Conservation (phyloP, 345 rosid genomes). For the Citrus australasica region DNA sequence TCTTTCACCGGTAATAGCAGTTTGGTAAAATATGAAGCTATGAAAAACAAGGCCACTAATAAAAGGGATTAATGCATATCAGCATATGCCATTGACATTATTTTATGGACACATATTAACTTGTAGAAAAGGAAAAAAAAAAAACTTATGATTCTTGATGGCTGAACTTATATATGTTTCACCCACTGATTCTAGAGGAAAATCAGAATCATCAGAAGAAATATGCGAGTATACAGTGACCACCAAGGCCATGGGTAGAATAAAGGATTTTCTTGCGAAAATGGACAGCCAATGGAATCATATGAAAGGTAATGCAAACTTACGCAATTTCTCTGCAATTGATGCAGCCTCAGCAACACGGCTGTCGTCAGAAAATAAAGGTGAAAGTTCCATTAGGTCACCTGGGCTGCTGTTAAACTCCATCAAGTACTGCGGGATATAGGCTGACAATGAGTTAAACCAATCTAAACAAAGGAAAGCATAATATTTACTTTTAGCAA, state of each 20-base stretch:
- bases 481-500: background rate
- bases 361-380: constrained; percentile 96
- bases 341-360: constrained; percentile 99
- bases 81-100: background rate
- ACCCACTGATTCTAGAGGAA: background rate
- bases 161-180: background rate
- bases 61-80: background rate
- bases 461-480: constrained; percentile 12
- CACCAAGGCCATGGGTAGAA: background rate
- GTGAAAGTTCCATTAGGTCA: constrained; percentile 95
- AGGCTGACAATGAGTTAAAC: constrained; percentile 15
- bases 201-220: background rate
- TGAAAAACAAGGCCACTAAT: background rate
- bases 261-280: background rate
- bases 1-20: background rate
- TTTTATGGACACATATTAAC: background rate
- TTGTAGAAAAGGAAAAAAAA: background rate
- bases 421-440: constrained; percentile 81
- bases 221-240: background rate
- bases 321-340: constrained; percentile 95
- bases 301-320: constrained; percentile 22
- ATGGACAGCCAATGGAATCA: background rate
- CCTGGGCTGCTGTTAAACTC: constrained; percentile 99
- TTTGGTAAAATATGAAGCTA: background rate
- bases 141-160: background rate